Percentiles rank a stretch among this genome's conserved stretches.
Conservation (phyloP, 768 basidiomycete species). For the Suillus hirtellus region DNA sequence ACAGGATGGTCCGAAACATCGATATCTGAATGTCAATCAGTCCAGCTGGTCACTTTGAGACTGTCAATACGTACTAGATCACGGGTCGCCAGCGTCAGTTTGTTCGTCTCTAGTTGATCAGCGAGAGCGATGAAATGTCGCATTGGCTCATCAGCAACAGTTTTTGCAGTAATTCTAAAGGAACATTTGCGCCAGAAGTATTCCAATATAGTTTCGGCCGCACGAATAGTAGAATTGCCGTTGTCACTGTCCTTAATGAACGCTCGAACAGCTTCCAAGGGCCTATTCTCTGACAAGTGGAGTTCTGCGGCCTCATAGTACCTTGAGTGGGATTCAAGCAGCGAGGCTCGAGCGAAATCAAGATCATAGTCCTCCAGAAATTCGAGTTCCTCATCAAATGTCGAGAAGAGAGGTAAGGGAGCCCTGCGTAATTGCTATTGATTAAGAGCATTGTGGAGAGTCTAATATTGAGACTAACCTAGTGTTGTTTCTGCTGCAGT, state of each 20-base stretch:
- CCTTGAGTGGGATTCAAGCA: slow-evolving; percentile 45
- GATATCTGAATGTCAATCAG: slow-evolving; percentile 18
- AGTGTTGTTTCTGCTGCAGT: slow-evolving; percentile 35
- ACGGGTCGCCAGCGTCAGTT: slow-evolving; percentile 9
- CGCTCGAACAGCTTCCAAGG: slow-evolving; percentile 46
- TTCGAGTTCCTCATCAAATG: slow-evolving; percentile 52
- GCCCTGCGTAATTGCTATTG: slow-evolving; percentile 35
- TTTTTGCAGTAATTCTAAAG: slow-evolving; percentile 33
- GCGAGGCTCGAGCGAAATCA: slow-evolving; percentile 44
- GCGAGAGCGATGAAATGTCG: slow-evolving; percentile 30
- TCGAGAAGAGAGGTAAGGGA: slow-evolving; percentile 49
- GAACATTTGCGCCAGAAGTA: slow-evolving; percentile 48
- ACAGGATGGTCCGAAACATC: slow-evolving; percentile 39
- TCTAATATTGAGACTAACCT: slow-evolving; percentile 23
- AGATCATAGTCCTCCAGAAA: slow-evolving; percentile 58
- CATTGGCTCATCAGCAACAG: slow-evolving; percentile 9
- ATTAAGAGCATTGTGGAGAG: background rate
- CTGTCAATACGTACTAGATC: slow-evolving; percentile 16
- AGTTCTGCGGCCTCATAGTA: slow-evolving; percentile 53
- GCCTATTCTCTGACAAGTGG: slow-evolving; percentile 48
- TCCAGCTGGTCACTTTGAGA: slow-evolving; percentile 22
- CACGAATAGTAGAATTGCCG: slow-evolving; percentile 33
- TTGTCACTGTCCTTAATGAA: slow-evolving; percentile 38
- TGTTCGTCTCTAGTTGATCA: slow-evolving; percentile 12
- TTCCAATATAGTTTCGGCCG: slow-evolving; percentile 40